Evolutionary conservation across 371 early-diverging fungal species (phyloP), one percentile per base, ranked within the genome.

Genomic region (Mucor velutinosus): DNA sequence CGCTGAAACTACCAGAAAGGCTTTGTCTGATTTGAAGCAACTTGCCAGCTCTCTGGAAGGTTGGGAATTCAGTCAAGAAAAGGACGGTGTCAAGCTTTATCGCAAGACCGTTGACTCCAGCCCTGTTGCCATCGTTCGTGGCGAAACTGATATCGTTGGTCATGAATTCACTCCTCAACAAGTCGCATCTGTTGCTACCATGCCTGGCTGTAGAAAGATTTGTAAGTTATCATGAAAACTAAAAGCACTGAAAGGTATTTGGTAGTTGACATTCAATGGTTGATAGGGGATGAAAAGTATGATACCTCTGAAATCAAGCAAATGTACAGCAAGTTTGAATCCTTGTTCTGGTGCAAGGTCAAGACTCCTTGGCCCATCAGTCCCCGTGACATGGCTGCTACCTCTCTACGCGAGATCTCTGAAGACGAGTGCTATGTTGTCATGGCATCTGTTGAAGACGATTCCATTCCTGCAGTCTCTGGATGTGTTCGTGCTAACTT

Each of bases 351-450:
- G 81, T 66, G 66, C 49, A 79, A 76, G 66, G 58, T 77, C 49
- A 83, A 81, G 70, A 67, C 76, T 23, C 81, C 79, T 10, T 83
- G 84, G 84, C 84, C 84, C 19, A 65, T 83, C 23, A 77, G 72
- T 51, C 70, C 72, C n/a, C 66, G 77, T 53, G 77, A 77, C 39
- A 65, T 75, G 43, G 53, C 64, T 25, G 73, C 62, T 57, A 58
- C 60, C 11, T 64, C 68, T 11, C 19, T 67, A 4, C 70, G 71
- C 49, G 77, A 74, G 3, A 41, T 58, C 37, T 49, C 62, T 19
- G 70, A 71, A 0, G 65, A 75, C 45, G 60, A 59, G 25, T 51
- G 69, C 27, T 74, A 74, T 60, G 55, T 72, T 19, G 72, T 69
- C 45, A 71, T 79, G 73, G 65, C 71, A 7, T 77, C 78, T 12